Percentiles rank a stretch among this genome's conserved stretches.
These are phyloP conservation scores for Diaporthe eres DNA, from an alignment of 2,329 filamentous ascomycete genomes.

Conservation along the genomic window DNA sequence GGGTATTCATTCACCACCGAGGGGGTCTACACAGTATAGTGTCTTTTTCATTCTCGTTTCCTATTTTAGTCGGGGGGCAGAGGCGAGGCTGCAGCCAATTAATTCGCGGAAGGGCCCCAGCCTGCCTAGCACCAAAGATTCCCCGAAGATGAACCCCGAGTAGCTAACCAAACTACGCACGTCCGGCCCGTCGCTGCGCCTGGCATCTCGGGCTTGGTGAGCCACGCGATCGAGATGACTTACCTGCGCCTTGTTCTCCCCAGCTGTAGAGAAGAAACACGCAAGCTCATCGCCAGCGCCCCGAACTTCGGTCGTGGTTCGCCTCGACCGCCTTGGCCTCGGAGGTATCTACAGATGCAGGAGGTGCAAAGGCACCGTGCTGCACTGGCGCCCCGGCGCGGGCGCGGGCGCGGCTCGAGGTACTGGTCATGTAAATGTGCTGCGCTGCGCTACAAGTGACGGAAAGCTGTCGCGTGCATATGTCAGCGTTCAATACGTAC, in stretches of 20 bases:
- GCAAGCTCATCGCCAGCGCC: neutral
- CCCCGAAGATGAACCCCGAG: neutral
- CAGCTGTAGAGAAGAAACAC: neutral
- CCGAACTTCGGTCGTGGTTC: neutral
- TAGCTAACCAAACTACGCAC: neutral
- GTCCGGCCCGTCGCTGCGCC: neutral
- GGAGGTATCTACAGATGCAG: neutral
- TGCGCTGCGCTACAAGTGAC: neutral
- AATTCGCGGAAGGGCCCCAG: neutral
- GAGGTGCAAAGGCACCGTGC: neutral
- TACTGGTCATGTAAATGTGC: neutral
- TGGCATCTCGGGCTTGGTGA: neutral
- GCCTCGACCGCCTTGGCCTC: neutral
- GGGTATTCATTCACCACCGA: neutral
- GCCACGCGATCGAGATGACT: neutral
- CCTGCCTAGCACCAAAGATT: neutral
- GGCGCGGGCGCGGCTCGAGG: neutral
- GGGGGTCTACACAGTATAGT: too few relatives aligned
- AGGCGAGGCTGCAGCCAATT: neutral
- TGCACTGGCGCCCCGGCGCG: neutral
- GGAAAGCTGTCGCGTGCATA: slow-evolving; percentile 3
- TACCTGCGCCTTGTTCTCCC: neutral
- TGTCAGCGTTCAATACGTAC: neutral
- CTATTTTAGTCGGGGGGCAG: neutral
- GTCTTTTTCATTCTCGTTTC: neutral